Conservation (phyloP, 192 early-diverging fungal genomes). For the Glomus cerebriforme region DNA sequence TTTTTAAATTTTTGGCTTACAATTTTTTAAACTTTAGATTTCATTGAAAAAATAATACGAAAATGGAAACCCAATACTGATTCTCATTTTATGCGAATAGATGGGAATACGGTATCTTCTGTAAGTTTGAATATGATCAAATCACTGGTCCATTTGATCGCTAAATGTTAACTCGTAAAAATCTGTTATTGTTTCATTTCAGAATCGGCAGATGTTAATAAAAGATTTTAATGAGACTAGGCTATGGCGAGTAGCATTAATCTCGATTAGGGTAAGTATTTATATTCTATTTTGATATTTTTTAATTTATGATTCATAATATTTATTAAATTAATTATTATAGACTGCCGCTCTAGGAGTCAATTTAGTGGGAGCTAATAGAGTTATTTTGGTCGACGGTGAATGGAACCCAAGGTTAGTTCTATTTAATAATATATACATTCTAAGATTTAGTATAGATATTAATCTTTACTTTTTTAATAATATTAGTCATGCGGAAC, state of each 20-base stretch:
- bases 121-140: slow-evolving; percentile 7
- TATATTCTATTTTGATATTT: background rate
- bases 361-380: slow-evolving; percentile 71
- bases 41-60: background rate
- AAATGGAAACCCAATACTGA: background rate
- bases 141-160: background rate
- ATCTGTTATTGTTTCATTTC: slow-evolving; percentile 36
- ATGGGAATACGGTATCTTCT: slow-evolving; percentile 41
- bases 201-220: slow-evolving; percentile 1
- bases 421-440: background rate
- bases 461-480: background rate
- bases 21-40: background rate
- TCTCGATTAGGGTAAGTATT: background rate
- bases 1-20: background rate
- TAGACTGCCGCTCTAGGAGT: slow-evolving; percentile 9
- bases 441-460: too few species aligned
- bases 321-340: slow-evolving; percentile 43
- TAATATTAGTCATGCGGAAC: slow-evolving; percentile 58
- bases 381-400: slow-evolving; percentile 71
- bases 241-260: slow-evolving; percentile 13
- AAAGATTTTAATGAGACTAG: background rate
- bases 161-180: slow-evolving; percentile 13
- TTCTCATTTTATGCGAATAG: slow-evolving; percentile 48
- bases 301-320: background rate
- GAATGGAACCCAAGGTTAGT: slow-evolving; percentile 77